Conservation (phyloP, 345 rosid species). For the Gossypium australe region DNA sequence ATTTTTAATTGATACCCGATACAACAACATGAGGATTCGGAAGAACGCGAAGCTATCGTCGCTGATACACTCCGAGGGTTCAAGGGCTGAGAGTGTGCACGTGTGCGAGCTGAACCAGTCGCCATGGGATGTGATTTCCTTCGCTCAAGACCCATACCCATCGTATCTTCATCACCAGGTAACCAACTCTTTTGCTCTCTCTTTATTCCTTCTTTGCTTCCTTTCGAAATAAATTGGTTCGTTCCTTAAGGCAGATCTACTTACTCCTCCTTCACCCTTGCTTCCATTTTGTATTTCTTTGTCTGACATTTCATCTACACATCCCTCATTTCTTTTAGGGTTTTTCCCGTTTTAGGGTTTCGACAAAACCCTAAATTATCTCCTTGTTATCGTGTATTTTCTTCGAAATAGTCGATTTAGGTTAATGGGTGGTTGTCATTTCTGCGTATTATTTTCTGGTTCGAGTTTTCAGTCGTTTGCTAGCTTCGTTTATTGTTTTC, state of each 20-base stretch:
- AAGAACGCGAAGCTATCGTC: constrained; percentile 70
- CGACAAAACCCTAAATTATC: constrained; percentile 54
- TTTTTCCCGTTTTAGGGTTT: constrained; percentile 40
- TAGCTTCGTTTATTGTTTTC: constrained; percentile 8
- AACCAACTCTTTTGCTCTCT: background rate
- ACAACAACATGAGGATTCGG: constrained; percentile 70
- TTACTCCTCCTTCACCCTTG: constrained; percentile 15
- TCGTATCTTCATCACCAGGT: constrained; percentile 30
- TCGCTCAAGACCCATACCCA: constrained; percentile 15
- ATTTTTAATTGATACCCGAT: no score
- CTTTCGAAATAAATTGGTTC: background rate
- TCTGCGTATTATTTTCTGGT: constrained; percentile 16
- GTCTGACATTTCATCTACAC: constrained; percentile 24
- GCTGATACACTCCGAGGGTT: constrained; percentile 34
- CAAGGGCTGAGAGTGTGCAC: constrained; percentile 44
- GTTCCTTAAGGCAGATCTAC: constrained; percentile 28
- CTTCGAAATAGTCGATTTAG: constrained; percentile 38
- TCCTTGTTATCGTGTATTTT: constrained; percentile 27
- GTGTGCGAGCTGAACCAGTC: constrained; percentile 91
- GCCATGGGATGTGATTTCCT: constrained; percentile 88
- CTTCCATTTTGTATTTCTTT: constrained; percentile 20
- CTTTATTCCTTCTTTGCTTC: constrained; percentile 5
- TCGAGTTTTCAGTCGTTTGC: constrained; percentile 15
- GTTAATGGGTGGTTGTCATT: constrained; percentile 47
- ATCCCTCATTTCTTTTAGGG: constrained; percentile 24